These are phyloP conservation scores for Parastagonospora avenae DNA, from an alignment of 2,329 filamentous ascomycete species.

Conservation along the genomic window DNA sequence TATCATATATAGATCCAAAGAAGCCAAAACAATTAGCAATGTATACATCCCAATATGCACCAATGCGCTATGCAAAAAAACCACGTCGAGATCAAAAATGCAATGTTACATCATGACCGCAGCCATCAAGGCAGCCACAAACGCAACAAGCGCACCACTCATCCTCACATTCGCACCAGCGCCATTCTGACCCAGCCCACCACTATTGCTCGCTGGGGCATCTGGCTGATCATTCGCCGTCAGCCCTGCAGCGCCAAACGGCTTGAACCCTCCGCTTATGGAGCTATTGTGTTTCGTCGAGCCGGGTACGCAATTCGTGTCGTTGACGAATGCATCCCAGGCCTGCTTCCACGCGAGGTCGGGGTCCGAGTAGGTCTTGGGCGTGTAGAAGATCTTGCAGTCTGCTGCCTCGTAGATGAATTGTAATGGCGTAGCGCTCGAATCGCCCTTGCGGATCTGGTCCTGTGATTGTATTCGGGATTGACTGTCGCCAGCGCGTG, in stretches of 20 bases:
- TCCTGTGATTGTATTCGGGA: slow-evolving; percentile 28
- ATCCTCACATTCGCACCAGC: not conserved
- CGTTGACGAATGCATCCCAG: slow-evolving; percentile 26
- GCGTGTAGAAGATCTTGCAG: slow-evolving; percentile 65
- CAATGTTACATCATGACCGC: slow-evolving; percentile 5
- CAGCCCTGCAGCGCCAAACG: slow-evolving; percentile 25
- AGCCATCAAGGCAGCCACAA: slow-evolving; percentile 5
- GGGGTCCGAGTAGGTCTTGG: slow-evolving; percentile 57
- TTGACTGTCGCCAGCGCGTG: slow-evolving; percentile 19
- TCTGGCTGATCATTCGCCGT: slow-evolving; percentile 23
- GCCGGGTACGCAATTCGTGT: slow-evolving; percentile 29
- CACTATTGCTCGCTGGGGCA: slow-evolving; percentile 1
- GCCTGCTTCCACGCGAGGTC: slow-evolving; percentile 56
- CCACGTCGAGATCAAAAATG: not conserved
- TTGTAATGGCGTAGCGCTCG: slow-evolving; percentile 55
- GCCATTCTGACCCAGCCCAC: not conserved
- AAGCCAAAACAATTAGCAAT: not conserved
- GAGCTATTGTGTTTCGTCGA: slow-evolving; percentile 26
- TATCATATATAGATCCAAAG: not conserved
- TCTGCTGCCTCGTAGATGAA: slow-evolving; percentile 66
- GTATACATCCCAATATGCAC: not conserved
- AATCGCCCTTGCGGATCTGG: slow-evolving; percentile 35
- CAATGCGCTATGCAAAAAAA: not conserved
- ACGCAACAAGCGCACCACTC: slow-evolving; percentile 1
- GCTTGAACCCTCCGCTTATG: slow-evolving; percentile 33